These are phyloP conservation scores for Colletotrichum australisinense DNA, from an alignment of 2,329 filamentous ascomycete genomes.

Conservation along the genomic window DNA sequence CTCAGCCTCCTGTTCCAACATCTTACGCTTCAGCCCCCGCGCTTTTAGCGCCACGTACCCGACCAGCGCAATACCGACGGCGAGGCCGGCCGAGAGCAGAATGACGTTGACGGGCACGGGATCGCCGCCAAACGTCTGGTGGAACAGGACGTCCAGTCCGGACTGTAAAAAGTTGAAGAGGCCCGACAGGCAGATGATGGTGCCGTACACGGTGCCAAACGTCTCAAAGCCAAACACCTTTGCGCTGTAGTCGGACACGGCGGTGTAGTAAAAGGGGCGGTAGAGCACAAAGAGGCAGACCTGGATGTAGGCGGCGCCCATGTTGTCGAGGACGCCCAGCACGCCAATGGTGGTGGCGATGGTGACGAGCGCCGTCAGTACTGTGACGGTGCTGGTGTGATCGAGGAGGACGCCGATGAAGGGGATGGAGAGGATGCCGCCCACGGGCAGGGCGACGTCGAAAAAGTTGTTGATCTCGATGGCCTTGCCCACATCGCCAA, in stretches of 20 bases:
- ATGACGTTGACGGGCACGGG: slow-evolving; percentile 83
- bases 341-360: slow-evolving; percentile 81
- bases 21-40: slow-evolving; percentile 47
- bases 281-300: slow-evolving; percentile 85
- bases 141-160: slow-evolving; percentile 82
- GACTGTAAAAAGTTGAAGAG: slow-evolving; percentile 87
- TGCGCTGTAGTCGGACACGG: slow-evolving; percentile 88
- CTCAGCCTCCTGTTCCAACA: slow-evolving; percentile 36
- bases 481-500: slow-evolving; percentile 71
- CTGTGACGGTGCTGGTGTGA: slow-evolving; percentile 76
- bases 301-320: slow-evolving; percentile 80
- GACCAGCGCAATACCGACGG: slow-evolving; percentile 75
- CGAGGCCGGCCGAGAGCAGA: slow-evolving; percentile 69
- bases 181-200: slow-evolving; percentile 88
- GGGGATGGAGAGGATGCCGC: slow-evolving; percentile 85
- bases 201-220: slow-evolving; percentile 93
- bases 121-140: slow-evolving; percentile 76
- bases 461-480: slow-evolving; percentile 84
- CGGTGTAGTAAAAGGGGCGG: slow-evolving; percentile 90
- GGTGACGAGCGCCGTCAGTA: slow-evolving; percentile 76
- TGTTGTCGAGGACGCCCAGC: slow-evolving; percentile 77
- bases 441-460: slow-evolving; percentile 81
- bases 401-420: slow-evolving; percentile 88
- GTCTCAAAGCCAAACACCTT: slow-evolving; percentile 94
- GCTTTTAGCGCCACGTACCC: slow-evolving; percentile 68